These are phyloP conservation scores for Pouteria campechiana DNA, from an alignment of 179 eudicot species.

Conservation along the genomic window DNA sequence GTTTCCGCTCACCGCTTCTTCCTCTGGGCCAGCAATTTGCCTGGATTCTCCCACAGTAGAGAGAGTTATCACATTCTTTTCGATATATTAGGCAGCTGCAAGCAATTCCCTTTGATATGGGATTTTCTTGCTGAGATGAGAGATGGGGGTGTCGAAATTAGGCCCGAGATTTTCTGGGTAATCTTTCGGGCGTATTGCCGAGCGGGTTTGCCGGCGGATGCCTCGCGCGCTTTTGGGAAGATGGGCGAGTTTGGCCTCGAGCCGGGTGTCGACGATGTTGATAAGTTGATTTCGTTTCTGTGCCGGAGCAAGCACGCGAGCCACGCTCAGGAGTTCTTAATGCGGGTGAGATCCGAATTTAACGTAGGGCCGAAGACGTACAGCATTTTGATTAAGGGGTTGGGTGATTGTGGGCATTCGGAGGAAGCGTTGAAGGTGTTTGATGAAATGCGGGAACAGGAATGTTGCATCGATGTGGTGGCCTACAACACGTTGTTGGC, in stretches of 20 bases:
- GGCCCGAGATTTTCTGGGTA: slow-evolving; percentile 51
- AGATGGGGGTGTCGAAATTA: slow-evolving; percentile 21
- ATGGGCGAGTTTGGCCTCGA: slow-evolving; percentile 65
- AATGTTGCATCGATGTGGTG: slow-evolving; percentile 50
- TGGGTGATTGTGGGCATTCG: slow-evolving; percentile 53
- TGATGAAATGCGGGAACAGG: slow-evolving; percentile 77
- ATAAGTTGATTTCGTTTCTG: slow-evolving; percentile 49
- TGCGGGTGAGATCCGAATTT: slow-evolving; percentile 31
- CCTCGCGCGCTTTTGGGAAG: slow-evolving; percentile 49
- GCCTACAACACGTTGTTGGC: slow-evolving; percentile 71
- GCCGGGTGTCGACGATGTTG: slow-evolving; percentile 45
- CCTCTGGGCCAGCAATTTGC: slow-evolving; percentile 47
- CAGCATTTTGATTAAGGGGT: slow-evolving; percentile 72
- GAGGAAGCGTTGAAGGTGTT: slow-evolving; percentile 42
- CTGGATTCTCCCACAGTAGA: slow-evolving; percentile 35
- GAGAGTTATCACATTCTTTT: slow-evolving; percentile 47
- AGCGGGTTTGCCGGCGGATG: slow-evolving; percentile 61
- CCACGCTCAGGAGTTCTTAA: slow-evolving; percentile 61
- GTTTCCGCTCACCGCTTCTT: slow-evolving; percentile 88
- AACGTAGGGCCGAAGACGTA: slow-evolving; percentile 38
- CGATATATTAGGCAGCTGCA: slow-evolving; percentile 53
- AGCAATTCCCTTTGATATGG: slow-evolving; percentile 80
- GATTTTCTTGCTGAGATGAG: slow-evolving; percentile 56
- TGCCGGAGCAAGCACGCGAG: slow-evolving; percentile 55
- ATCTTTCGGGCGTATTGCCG: slow-evolving; percentile 55